phyloP scores from a whole-genome alignment of 1,284 basidiomycete genomes.

The Sanghuangporus baumii region DNA sequence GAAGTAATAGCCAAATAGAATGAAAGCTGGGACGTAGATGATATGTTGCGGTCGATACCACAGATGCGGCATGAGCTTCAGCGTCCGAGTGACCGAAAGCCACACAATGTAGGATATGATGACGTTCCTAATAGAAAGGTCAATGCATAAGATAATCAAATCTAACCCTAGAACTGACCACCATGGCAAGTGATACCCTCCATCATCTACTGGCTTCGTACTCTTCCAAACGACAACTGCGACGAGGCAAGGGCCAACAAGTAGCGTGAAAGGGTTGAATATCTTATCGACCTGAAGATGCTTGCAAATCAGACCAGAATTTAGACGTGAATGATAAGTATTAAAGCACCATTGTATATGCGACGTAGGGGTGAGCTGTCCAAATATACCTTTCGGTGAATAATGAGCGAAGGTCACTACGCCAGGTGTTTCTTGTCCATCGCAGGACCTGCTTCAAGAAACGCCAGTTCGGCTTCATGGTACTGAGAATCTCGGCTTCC shows the following conservation, averaged over 20 bases:
- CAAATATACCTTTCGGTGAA: conserved; percentile 87
- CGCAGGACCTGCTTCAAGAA: conserved; percentile 89
- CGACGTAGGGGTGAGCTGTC: conserved; percentile 86
- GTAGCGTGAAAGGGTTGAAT: conserved; percentile 84
- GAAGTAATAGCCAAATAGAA: conserved; percentile 85
- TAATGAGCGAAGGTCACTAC: conserved; percentile 80
- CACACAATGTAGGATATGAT: conserved; percentile 71
- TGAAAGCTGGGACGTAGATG: conserved; percentile 88
- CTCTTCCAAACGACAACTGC: conserved; percentile 73
- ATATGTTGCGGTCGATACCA: conserved; percentile 83
- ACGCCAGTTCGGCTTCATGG: conserved; percentile 95
- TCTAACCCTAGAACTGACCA: conserved; percentile 51
- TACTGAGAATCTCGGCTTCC: conserved; percentile 85
- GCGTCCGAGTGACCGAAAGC: conserved; percentile 78
- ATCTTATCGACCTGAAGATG: conserved; percentile 73
- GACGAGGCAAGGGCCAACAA: conserved; percentile 78
- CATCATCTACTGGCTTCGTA: conserved; percentile 58
- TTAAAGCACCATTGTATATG: conserved; percentile 76
- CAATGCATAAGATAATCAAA: conserved; percentile 7
- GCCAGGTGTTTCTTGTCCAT: conserved; percentile 93
- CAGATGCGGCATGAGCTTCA: conserved; percentile 84
- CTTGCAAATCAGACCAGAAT: conserved; percentile 14
- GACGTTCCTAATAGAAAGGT: conserved; percentile 55
- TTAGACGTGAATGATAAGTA: not conserved
- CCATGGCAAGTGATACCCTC: conserved; percentile 86